These are phyloP conservation scores for Populus hybrid DNA, from an alignment of 441 rosid species.

Conservation along the genomic window DNA sequence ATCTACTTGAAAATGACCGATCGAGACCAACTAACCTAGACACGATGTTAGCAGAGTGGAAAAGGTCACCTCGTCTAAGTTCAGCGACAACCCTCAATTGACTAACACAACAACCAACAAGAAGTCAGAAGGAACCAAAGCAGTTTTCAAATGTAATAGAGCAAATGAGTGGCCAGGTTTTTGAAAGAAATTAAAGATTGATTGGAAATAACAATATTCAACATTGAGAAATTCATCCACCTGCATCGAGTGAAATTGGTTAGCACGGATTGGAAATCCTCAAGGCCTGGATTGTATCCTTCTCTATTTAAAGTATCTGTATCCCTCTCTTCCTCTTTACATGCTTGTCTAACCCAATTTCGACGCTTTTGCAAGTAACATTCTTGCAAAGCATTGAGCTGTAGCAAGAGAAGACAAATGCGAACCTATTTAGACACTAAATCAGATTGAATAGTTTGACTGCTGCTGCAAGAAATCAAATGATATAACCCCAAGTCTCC, in stretches of 20 bases:
- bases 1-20: too few relatives aligned
- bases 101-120: conserved; percentile 31
- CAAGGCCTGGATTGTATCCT: conserved; percentile 71
- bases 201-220: neutral
- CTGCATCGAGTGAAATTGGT: conserved; percentile 70
- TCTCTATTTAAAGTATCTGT: conserved; percentile 46
- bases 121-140: neutral
- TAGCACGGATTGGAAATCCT: conserved; percentile 68
- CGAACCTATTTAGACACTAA: neutral
- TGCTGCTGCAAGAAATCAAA: too few relatives aligned
- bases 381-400: conserved; percentile 78
- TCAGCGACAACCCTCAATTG: conserved; percentile 80
- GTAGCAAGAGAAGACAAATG: neutral
- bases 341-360: conserved; percentile 32
- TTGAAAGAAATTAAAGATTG: neutral
- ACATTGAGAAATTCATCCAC: conserved; percentile 30
- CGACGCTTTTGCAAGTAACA: conserved; percentile 77
- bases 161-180: neutral
- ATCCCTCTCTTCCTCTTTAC: conserved; percentile 37
- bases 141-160: too few relatives aligned
- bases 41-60: conserved; percentile 83
- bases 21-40: conserved; percentile 46
- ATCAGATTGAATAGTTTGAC: neutral
- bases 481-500: too few relatives aligned
- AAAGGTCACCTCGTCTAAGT: conserved; percentile 72